Percentiles rank a stretch among this genome's conserved stretches.
phyloP scores from a whole-genome alignment of 1,139 yeast genomes.

The Entelexis paramagnoliae region DNA sequence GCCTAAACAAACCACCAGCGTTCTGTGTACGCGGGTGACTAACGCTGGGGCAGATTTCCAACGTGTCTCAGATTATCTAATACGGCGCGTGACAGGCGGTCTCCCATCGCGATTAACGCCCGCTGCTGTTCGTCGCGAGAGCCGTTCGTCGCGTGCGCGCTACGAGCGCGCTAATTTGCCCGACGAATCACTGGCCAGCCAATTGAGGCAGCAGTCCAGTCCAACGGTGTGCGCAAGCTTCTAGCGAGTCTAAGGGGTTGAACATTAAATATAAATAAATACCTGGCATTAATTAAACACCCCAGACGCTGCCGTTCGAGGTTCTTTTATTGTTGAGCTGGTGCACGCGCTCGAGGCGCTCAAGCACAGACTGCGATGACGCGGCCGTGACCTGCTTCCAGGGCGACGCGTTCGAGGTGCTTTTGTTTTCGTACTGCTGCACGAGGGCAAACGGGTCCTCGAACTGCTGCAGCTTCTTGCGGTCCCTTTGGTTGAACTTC shows the following conservation, averaged over 20 bases:
- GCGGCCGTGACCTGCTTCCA: constrained; percentile 18
- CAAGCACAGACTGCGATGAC: constrained; percentile 16
- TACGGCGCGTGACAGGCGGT: not conserved
- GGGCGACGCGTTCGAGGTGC: constrained; percentile 17
- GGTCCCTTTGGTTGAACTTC: constrained; percentile 19
- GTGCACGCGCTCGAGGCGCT: constrained; percentile 13
- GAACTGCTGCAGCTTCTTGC: constrained; percentile 14
- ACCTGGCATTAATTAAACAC: not conserved
- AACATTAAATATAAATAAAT: not conserved
- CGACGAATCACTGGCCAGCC: too few species aligned
- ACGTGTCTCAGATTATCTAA: not conserved
- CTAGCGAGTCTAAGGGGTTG: not conserved
- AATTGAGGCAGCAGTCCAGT: too few species aligned
- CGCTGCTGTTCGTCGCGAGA: too few species aligned
- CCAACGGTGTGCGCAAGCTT: too few species aligned
- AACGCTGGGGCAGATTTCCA: not conserved
- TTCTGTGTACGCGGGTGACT: constrained; percentile 4
- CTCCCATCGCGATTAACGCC: too few species aligned
- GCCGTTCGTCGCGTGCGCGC: too few species aligned
- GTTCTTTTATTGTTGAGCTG: constrained; percentile 8
- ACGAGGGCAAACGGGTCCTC: constrained; percentile 14
- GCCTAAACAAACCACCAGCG: constrained; percentile 4
- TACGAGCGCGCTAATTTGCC: too few species aligned
- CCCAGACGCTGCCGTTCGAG: constrained; percentile 15
- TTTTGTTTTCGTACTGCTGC: constrained; percentile 7